Conservation (phyloP, 192 early-diverging fungal genomes). For the Glomus cerebriforme region DNA sequence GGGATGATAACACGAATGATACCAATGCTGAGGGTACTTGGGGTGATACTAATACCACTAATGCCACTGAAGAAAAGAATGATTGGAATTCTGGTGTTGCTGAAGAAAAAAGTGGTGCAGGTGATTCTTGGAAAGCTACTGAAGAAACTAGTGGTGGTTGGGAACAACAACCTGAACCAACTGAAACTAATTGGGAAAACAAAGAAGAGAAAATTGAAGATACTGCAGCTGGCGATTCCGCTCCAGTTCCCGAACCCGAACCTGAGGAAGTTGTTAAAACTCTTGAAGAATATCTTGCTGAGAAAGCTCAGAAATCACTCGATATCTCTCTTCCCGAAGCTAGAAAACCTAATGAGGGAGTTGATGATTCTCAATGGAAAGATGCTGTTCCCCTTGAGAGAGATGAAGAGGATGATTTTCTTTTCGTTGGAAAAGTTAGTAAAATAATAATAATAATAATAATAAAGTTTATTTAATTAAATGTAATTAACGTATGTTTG, state of each 20-base stretch:
- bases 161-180: background rate
- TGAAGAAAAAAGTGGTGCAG: background rate
- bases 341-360: conserved; percentile 88
- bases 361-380: conserved; percentile 84
- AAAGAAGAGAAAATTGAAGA: conserved; percentile 28
- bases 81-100: background rate
- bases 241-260: conserved; percentile 65
- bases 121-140: background rate
- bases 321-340: conserved; percentile 60
- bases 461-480: too few relatives aligned
- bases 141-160: background rate
- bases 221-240: conserved; percentile 42
- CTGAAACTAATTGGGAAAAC: background rate
- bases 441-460: background rate
- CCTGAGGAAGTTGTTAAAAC: conserved; percentile 84
- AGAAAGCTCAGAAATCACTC: conserved; percentile 63
- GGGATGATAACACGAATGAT: background rate
- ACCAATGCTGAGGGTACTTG: conserved; percentile 9
- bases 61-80: background rate
- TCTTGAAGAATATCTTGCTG: conserved; percentile 84
- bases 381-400: conserved; percentile 69
- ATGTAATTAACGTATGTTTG: too few relatives aligned
- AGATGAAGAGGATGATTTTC: conserved; percentile 72
- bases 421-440: conserved; percentile 68
- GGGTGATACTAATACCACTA: conserved; percentile 1